Percentiles rank a stretch among this genome's conserved stretches.
These are phyloP conservation scores for Neurospora sp. DNA, from an alignment of 495 filamentous ascomycete genomes.

Conservation along the genomic window DNA sequence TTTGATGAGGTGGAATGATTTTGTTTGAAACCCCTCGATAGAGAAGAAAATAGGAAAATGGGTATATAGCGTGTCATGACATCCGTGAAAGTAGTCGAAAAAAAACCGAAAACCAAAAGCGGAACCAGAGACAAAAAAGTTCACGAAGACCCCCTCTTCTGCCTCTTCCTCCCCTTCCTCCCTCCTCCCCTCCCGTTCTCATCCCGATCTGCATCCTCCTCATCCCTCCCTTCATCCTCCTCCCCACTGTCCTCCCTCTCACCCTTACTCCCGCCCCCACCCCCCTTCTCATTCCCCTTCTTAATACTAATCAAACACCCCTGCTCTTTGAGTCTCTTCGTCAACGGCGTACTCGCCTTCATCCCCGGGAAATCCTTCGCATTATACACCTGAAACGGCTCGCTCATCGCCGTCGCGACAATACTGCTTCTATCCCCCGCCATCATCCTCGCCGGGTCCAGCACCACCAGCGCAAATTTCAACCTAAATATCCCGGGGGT, in stretches of 20 bases:
- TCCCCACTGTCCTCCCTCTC: conserved; percentile 32
- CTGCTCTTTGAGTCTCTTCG: conserved; percentile 60
- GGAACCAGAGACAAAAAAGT: too few relatives aligned
- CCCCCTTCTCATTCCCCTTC: conserved; percentile 62
- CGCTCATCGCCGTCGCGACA: conserved; percentile 58
- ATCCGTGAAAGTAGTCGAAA: too few relatives aligned
- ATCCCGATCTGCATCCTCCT: conserved; percentile 26
- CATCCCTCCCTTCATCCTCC: conserved; percentile 25
- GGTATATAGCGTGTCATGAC: not conserved
- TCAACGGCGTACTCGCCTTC: conserved; percentile 59
- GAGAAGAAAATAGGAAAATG: not conserved
- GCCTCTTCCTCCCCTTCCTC: conserved; percentile 4
- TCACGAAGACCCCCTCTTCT: conserved; percentile 3
- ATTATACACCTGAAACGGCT: conserved; percentile 77
- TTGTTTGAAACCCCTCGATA: not conserved
- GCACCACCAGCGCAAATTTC: conserved; percentile 76
- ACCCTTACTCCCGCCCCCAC: conserved; percentile 34
- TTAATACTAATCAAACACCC: conserved; percentile 71
- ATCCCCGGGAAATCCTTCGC: conserved; percentile 98
- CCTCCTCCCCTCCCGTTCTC: conserved; percentile 1
- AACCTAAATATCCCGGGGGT: conserved; percentile 75
- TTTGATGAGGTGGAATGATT: not conserved
- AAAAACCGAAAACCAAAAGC: too few relatives aligned
- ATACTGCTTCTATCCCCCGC: conserved; percentile 50
- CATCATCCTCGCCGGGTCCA: conserved; percentile 42